Conservation (phyloP, 1,284 basidiomycete genomes). For the Gomphus sp. region DNA sequence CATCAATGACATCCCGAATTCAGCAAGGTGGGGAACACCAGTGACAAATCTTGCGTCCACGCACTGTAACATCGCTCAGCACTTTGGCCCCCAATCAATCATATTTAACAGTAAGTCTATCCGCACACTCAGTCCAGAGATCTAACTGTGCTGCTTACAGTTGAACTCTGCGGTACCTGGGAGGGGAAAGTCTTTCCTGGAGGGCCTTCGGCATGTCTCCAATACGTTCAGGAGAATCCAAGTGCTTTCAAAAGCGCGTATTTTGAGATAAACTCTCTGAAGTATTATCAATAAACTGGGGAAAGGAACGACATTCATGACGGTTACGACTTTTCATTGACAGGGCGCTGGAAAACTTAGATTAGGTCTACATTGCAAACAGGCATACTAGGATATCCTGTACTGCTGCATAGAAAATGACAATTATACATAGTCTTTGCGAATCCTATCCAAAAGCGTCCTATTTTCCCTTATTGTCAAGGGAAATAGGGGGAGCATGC, state of each 20-base stretch:
- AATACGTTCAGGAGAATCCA: not conserved
- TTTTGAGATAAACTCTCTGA: not conserved
- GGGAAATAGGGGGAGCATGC: too few relatives aligned
- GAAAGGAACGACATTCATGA: too few relatives aligned
- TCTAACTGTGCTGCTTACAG: not conserved
- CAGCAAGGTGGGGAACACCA: constrained; percentile 14
- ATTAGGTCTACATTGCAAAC: too few relatives aligned
- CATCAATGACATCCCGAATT: constrained; percentile 11
- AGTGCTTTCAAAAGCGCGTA: not conserved
- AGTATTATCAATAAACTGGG: not conserved
- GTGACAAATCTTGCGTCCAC: constrained; percentile 12
- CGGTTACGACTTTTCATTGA: too few relatives aligned
- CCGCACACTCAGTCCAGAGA: not conserved
- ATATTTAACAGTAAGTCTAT: constrained; percentile 16
- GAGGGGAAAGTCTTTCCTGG: not conserved
- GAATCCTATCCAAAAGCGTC: too few relatives aligned
- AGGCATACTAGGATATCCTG: too few relatives aligned
- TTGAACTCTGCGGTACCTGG: constrained; percentile 5
- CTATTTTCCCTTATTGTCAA: too few relatives aligned
- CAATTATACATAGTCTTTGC: too few relatives aligned
- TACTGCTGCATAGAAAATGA: too few relatives aligned
- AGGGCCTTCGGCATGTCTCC: not conserved
- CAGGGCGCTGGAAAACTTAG: too few relatives aligned
- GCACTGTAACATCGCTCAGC: constrained; percentile 13
- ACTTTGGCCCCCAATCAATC: constrained; percentile 18